Conservation (phyloP, 1,284 basidiomycete genomes). For the Ganoderma leucocontextum region DNA sequence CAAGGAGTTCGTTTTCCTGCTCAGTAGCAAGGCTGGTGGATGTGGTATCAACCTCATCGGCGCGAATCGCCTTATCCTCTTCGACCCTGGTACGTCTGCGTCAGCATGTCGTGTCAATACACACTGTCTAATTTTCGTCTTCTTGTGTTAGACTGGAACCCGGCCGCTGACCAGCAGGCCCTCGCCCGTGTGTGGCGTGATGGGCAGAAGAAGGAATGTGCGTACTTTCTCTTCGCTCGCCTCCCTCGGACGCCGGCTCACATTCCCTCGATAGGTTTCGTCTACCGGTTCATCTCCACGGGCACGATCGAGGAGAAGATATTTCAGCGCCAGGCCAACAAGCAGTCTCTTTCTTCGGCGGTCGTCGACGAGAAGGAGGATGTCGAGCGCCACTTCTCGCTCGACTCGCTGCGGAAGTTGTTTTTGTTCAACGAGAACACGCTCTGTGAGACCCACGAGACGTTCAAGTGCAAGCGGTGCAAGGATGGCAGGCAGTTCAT, state of each 20-base stretch:
- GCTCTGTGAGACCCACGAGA: constrained; percentile 94
- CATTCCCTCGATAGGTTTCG: constrained; percentile 71
- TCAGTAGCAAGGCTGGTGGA: constrained; percentile 97
- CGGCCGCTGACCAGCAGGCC: constrained; percentile 98
- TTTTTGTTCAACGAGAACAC: constrained; percentile 94
- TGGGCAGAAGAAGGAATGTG: constrained; percentile 99
- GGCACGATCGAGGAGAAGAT: constrained; percentile 99
- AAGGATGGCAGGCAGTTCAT: constrained; percentile 85
- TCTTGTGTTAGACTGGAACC: constrained; percentile 96
- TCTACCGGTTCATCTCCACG: constrained; percentile 97
- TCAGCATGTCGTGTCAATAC: not conserved
- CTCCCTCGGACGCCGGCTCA: not conserved
- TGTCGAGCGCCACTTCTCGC: constrained; percentile 94
- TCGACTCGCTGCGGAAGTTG: constrained; percentile 89
- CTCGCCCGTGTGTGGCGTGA: constrained; percentile 99
- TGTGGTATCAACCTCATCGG: constrained; percentile 99
- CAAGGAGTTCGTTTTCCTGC: constrained; percentile 95
- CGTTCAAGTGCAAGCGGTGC: constrained; percentile 98
- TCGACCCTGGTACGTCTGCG: constrained; percentile 83
- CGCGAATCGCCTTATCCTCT: constrained; percentile 94
- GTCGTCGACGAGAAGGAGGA: constrained; percentile 98
- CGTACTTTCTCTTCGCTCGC: constrained; percentile 36
- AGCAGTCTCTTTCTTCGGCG: constrained; percentile 96
- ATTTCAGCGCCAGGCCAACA: constrained; percentile 94
- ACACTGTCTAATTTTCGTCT: not conserved